A percentile compares a stretch with the other conserved stretches of the same genome.
These are phyloP conservation scores for Vachellia collinsii DNA, from an alignment of 306 rosid genomes.

Conservation along the genomic window DNA sequence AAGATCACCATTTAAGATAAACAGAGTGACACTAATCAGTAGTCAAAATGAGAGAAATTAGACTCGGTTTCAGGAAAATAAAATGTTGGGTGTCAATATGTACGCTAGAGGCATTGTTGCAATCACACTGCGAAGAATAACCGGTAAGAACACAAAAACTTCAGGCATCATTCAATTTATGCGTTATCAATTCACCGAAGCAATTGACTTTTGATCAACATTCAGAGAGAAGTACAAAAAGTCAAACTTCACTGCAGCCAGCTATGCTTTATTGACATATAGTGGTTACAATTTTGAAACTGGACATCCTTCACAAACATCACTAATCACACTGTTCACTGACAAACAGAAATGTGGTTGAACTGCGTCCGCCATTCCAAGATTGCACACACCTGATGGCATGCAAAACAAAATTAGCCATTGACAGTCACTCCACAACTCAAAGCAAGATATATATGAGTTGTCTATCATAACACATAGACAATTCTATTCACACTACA, in stretches of 20 bases:
- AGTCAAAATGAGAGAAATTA: not conserved
- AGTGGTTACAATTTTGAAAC: not conserved
- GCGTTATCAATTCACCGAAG: constrained; percentile 4
- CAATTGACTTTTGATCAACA: not conserved
- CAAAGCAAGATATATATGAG: not conserved
- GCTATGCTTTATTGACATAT: constrained; percentile 13
- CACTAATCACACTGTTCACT: constrained; percentile 4
- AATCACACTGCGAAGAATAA: not conserved
- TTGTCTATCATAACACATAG: not conserved
- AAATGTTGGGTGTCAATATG: not conserved
- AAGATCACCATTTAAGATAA: not conserved
- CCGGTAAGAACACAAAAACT: not conserved
- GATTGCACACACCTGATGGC: constrained; percentile 17
- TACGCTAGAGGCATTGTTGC: not conserved
- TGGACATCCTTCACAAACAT: not conserved
- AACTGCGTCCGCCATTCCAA: not conserved
- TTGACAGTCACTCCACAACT: not conserved
- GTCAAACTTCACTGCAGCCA: constrained; percentile 17
- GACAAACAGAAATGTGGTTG: constrained; percentile 6
- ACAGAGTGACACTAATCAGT: not conserved
- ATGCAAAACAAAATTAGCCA: constrained; percentile 10
- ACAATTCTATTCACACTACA: not conserved
- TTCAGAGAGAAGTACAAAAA: constrained; percentile 1
- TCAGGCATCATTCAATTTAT: not conserved
- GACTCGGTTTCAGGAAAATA: not conserved